phyloP scores from a whole-genome alignment of 345 rosid genomes.

The Bruguiera sexangula region DNA sequence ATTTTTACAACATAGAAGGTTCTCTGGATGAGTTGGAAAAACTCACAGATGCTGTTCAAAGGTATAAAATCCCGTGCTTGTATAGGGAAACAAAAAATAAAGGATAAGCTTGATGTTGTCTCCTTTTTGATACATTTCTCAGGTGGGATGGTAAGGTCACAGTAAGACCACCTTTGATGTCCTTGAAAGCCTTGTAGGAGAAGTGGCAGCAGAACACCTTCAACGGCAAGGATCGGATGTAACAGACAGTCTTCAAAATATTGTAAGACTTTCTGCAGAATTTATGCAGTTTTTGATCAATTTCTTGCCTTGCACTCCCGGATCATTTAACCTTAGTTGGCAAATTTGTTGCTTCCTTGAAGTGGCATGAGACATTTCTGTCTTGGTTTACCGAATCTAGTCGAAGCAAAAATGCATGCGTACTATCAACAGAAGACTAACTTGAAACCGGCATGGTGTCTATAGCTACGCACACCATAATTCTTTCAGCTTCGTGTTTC shows the following conservation, averaged over 20 bases:
- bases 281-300: too few species aligned
- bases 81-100: too few species aligned
- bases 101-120: neutral
- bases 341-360: neutral
- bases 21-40: conserved; percentile 41
- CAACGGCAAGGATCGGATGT: conserved; percentile 35
- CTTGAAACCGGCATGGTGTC: conserved; percentile 45
- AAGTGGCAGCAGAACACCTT: conserved; percentile 25
- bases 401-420: conserved; percentile 43
- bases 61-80: conserved; percentile 24
- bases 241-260: conserved; percentile 28
- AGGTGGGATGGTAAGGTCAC: conserved; percentile 60
- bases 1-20: conserved; percentile 55
- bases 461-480: conserved; percentile 40
- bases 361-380: conserved; percentile 69
- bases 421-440: conserved; percentile 44
- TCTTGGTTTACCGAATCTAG: conserved; percentile 59
- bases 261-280: conserved; percentile 29
- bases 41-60: conserved; percentile 46
- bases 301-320: too few species aligned
- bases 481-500: conserved; percentile 41
- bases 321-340: too few species aligned
- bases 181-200: conserved; percentile 43
- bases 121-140: neutral
- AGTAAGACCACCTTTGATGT: conserved; percentile 46